Conservation (phyloP, 164 flowering plant genomes). For the Vitis rupestris region DNA sequence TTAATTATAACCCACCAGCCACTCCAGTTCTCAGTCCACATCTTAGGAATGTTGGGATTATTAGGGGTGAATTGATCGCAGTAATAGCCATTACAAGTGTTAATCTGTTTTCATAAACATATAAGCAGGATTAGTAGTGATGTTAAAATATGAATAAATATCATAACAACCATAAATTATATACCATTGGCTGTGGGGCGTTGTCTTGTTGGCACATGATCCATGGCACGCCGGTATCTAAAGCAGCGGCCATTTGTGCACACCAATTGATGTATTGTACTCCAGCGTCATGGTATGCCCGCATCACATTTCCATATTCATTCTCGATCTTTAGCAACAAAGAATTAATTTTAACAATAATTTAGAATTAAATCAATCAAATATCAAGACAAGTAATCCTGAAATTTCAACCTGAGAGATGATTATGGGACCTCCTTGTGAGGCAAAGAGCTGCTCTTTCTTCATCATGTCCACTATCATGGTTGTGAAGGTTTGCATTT, state of each 20-base stretch:
- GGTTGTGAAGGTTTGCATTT: slow-evolving; percentile 34
- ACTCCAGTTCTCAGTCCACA: slow-evolving; percentile 44
- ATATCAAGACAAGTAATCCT: neutral
- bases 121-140: too few species aligned
- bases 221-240: slow-evolving; percentile 46
- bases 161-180: too few species aligned
- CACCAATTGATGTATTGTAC: slow-evolving; percentile 42
- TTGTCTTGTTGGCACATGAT: slow-evolving; percentile 52
- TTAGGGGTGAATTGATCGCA: slow-evolving; percentile 29
- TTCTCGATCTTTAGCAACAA: slow-evolving; percentile 36
- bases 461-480: slow-evolving; percentile 30
- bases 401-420: slow-evolving; percentile 27
- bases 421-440: slow-evolving; percentile 45
- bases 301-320: slow-evolving; percentile 39
- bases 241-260: slow-evolving; percentile 41
- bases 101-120: slow-evolving; percentile 17
- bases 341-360: neutral
- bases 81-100: slow-evolving; percentile 43
- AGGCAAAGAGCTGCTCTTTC: slow-evolving; percentile 32
- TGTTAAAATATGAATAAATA: too few species aligned
- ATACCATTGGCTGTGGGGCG: slow-evolving; percentile 52
- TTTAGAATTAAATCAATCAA: neutral
- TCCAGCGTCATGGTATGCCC: slow-evolving; percentile 33
- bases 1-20: slow-evolving; percentile 25
- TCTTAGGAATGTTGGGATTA: slow-evolving; percentile 24